Conservation (phyloP, 345 rosid species). For the Pseudoturritis turrita region DNA sequence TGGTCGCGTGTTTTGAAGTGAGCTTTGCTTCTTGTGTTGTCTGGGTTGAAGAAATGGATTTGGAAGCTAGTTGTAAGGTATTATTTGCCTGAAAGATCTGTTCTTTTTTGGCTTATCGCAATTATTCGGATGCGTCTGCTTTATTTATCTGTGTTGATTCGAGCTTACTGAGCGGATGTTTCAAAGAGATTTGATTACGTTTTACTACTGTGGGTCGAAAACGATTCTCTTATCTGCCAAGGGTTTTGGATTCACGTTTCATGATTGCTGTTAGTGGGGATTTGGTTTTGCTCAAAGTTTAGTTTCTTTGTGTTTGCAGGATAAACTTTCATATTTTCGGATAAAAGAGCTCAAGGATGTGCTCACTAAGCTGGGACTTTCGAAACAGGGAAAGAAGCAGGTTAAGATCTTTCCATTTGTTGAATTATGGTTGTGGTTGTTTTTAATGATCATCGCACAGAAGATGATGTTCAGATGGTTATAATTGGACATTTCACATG, state of each 20-base stretch:
- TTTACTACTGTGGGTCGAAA: neutral
- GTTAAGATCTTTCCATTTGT: conserved; percentile 31
- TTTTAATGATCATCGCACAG: neutral
- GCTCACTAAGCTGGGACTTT: conserved; percentile 76
- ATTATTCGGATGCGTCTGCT: neutral
- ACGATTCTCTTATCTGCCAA: neutral
- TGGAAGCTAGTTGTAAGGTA: conserved; percentile 79
- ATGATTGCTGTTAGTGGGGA: neutral
- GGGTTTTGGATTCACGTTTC: neutral
- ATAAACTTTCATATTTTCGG: conserved; percentile 74
- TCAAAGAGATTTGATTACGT: neutral
- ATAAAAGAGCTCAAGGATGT: conserved; percentile 97
- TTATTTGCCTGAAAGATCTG: neutral
- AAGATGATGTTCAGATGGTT: neutral
- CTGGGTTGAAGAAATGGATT: conserved; percentile 56
- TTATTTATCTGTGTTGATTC: neutral
- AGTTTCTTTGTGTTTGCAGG: conserved; percentile 40
- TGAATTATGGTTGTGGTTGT: neutral
- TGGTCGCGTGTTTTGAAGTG: conserved; percentile 24
- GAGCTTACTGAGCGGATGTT: neutral
- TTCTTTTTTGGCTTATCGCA: neutral
- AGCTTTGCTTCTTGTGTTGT: conserved; percentile 24
- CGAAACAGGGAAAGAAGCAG: conserved; percentile 99
- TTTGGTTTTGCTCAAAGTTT: neutral
- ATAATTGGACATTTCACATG: neutral